Evolutionary conservation across 176 grass and related monocot genomes (phyloP), one percentile per base, ranked within the genome.

Genomic region (Carex scoparia): DNA sequence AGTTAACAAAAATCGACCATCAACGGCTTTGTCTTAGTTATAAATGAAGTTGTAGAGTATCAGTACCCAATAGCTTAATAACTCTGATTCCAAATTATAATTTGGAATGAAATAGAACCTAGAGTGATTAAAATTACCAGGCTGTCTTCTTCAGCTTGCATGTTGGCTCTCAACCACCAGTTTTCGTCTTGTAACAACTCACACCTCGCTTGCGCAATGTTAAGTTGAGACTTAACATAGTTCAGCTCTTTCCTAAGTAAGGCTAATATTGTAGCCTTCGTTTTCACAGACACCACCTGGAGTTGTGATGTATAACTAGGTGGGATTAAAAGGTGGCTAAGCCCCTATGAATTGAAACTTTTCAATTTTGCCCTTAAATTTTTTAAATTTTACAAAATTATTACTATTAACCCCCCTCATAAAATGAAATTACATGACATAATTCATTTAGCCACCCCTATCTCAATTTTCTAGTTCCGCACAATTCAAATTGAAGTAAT

Each of bases 151-250:
- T 77, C 73, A 56, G 23, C 27, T 55, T 10, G 49, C 73, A 77
- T 55, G 19, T 77, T 77, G 12, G 46, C 49, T 77, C 73, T 77
- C 11, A 77, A 13, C 49, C 73, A 55, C 73, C 27, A 12, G 28
- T 77, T 77, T 77, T 77, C 73, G 0, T 77, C 73, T 77, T 77
- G 73, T 7, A 77, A 77, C 27, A 31, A 32, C 12, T 77, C 73
- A 27, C 73, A 77, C 5, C 73, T 77, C 0, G 27, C 49, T 77
- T 77, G 73, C 0, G 27, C 27, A 15, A 77, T 77, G 27, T 77
- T 77, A 14, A 77, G 73, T 32, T 77, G 49, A 32, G 73, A 77
- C 27, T 77, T 77, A 32, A 55, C 73, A 77, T 56, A 77, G 49
- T 77, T 77, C 27, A 77, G 73, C 46, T 77, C 73, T 56, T 14